These are phyloP conservation scores for Gardenia jasminoides DNA, from an alignment of 257 asterid genomes.

Conservation along the genomic window DNA sequence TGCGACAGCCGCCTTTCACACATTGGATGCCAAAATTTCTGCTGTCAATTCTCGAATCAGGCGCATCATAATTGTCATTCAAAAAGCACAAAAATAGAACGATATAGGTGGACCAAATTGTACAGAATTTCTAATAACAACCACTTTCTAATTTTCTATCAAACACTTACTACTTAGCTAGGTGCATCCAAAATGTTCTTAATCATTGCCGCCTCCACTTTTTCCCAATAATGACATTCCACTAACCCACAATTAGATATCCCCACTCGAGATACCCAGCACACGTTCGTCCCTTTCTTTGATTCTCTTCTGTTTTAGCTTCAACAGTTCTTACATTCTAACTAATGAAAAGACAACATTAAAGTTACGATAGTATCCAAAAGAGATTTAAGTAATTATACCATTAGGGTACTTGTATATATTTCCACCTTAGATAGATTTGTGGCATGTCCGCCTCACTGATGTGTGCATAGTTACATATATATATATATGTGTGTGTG, in stretches of 20 bases:
- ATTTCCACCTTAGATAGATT: too few species aligned
- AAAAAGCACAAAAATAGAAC: too few species aligned
- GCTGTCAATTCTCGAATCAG: neutral
- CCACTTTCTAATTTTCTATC: neutral
- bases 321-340: too few species aligned
- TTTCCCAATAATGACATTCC: neutral
- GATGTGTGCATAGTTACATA: too few species aligned
- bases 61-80: neutral
- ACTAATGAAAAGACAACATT: too few species aligned
- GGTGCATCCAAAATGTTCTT: neutral
- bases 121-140: neutral
- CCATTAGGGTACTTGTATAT: too few species aligned
- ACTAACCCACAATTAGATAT: neutral
- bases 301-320: too few species aligned
- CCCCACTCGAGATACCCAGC: neutral
- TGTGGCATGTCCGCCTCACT: too few species aligned
- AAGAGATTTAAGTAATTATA: too few species aligned
- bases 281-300: neutral
- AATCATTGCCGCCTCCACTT: neutral
- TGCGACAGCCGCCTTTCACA: conserved; percentile 2
- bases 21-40: neutral
- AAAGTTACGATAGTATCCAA: too few species aligned
- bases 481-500: too few species aligned
- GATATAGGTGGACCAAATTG: conserved; percentile 5
- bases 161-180: neutral